phyloP scores from a whole-genome alignment of 768 basidiomycete species.

The Lanmaoa pseudosensibilis region DNA sequence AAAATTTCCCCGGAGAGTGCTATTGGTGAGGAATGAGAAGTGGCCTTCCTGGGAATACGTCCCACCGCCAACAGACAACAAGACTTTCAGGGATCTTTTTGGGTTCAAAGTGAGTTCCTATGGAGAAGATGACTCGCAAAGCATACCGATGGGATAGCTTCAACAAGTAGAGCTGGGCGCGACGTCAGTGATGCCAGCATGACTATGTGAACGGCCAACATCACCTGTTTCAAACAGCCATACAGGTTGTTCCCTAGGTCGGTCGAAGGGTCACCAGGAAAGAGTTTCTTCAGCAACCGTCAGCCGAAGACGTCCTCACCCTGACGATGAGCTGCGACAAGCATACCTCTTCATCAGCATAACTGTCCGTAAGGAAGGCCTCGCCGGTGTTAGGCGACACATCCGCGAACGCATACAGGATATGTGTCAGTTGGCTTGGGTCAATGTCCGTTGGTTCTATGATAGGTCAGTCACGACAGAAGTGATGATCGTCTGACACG shows the following conservation, averaged over 20 bases:
- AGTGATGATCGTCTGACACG: constrained; percentile 17
- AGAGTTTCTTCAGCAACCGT: constrained; percentile 55
- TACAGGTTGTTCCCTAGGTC: constrained; percentile 78
- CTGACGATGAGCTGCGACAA: background rate
- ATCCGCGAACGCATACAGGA: constrained; percentile 81
- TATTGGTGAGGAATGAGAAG: constrained; percentile 60
- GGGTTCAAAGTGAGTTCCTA: background rate
- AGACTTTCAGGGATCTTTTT: constrained; percentile 46
- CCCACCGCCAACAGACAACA: constrained; percentile 61
- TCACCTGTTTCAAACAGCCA: constrained; percentile 76
- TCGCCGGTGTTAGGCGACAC: constrained; percentile 58
- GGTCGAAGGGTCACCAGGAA: constrained; percentile 68
- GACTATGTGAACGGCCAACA: constrained; percentile 1
- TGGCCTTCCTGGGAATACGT: constrained; percentile 71
- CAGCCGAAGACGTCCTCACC: constrained; percentile 9
- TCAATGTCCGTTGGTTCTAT: constrained; percentile 67
- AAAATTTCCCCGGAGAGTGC: constrained; percentile 53
- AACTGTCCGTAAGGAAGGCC: constrained; percentile 68
- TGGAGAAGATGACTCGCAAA: background rate
- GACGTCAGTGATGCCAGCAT: background rate
- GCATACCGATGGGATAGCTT: constrained; percentile 54
- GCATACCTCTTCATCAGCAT: constrained; percentile 67
- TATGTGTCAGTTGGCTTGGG: constrained; percentile 63
- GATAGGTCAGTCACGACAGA: constrained; percentile 7
- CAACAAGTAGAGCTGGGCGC: constrained; percentile 44